phyloP scores from a whole-genome alignment of 805 yeast genomes.

The Spathaspora gorwiae region DNA sequence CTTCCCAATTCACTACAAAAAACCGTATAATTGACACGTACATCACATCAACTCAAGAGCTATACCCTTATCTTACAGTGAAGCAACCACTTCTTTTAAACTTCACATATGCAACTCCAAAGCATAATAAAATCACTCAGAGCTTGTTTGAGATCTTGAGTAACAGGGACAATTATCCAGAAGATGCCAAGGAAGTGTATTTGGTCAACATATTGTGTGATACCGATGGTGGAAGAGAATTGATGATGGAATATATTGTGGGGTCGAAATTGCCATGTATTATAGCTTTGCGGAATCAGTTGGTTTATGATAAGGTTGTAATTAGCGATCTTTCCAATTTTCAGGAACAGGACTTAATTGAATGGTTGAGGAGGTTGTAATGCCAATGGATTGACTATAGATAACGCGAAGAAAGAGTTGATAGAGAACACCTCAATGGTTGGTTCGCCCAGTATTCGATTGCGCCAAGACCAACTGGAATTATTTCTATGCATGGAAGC shows the following conservation, averaged over 20 bases:
- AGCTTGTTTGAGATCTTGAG: constrained; percentile 40
- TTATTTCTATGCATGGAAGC: no score
- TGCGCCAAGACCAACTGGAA: no score
- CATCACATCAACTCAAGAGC: constrained; percentile 53
- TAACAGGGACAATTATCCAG: constrained; percentile 19
- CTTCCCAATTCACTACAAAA: constrained; percentile 32
- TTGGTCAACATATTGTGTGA: constrained; percentile 73
- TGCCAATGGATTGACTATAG: no score
- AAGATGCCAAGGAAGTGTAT: constrained; percentile 35
- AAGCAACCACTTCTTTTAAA: constrained; percentile 64
- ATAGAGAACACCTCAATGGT: no score
- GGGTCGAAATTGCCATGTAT: constrained; percentile 55
- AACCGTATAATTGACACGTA: constrained; percentile 37
- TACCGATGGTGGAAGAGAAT: constrained; percentile 55
- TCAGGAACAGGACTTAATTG: constrained; percentile 25
- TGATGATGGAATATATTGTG: constrained; percentile 53
- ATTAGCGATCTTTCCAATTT: constrained; percentile 5
- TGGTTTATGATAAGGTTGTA: constrained; percentile 36
- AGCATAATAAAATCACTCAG: constrained; percentile 59
- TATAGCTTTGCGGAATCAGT: constrained; percentile 62
- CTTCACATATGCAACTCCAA: constrained; percentile 66
- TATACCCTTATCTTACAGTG: constrained; percentile 49
- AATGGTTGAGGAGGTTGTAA: constrained; percentile 8
- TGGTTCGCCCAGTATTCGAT: no score
- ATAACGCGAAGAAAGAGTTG: no score